Base-by-base conservation (phyloP, 2,329 filamentous ascomycete species). In the Periconia digitata region DNA sequence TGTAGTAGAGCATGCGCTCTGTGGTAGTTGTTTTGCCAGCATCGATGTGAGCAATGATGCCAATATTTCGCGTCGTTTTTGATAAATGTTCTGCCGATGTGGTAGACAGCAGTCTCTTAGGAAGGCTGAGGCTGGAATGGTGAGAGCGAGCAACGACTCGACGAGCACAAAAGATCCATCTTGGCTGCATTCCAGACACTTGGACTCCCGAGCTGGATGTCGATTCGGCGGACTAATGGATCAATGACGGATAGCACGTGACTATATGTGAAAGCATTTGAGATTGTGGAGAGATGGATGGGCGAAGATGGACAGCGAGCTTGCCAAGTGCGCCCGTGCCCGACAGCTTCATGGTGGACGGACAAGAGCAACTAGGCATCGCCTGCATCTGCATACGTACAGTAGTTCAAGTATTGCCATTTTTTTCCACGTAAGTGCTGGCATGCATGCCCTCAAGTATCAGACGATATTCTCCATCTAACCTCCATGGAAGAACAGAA, bases 1-100 rank as follows among this genome's bases (percentile, higher is more conserved):
- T 95, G 66, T 96, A 96, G 68, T 91, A 97, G 64, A 99, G 87
- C 92, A 97, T 97, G 49, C 94, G 91, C 83, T 99, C 94, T 3
- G 94, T 97, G 0, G 94, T 99, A 0, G 94, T 97, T 1, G 94
- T 99, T 78, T 99, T 99, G 8, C 94, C 94, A 47, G 94, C 94
- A 84, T 97, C 94, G 56, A 99, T 96, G 72, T 99, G 94, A 50
- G 94, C 94, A 71, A 99, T 96, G 59, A 99, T 97, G 53, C 94
- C 94, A 68, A 99, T 96, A 67, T 99, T 99, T 60, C 92, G 82
- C 43, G 92, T 94, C 43, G 91, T 92, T 61, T 83, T 83, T 34
- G 82, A 78, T 16, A 85, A 75, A 51, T 53, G 46, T 42, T 62
- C 58, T 46, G 55, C 40, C 24, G 59, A 57, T 8, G 54, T 46